Evolutionary conservation across 352 stramenopile genomes (phyloP).

Genomic region (Halophytophthora polymorphica): DNA sequence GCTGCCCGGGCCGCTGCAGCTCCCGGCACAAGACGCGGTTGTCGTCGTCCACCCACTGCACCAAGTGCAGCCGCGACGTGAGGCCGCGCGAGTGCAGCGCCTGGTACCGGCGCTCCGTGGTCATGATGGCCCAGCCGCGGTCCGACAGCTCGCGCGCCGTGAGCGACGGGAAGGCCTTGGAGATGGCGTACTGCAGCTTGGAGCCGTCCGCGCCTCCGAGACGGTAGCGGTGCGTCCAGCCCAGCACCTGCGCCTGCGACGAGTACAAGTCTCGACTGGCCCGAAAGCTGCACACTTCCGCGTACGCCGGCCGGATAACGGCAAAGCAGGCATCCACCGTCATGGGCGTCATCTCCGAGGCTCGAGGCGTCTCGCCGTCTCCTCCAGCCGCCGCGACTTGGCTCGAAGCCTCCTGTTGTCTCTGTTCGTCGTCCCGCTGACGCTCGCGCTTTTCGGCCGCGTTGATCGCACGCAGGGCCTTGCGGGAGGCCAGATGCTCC

Average conservation of each 20-base stretch:
- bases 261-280: slow-evolving; percentile 24
- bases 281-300: slow-evolving; percentile 19
- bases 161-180: slow-evolving; percentile 28
- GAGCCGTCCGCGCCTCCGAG: slow-evolving; percentile 11
- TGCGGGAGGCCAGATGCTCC: slow-evolving; percentile 31
- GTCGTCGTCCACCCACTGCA: slow-evolving; percentile 36
- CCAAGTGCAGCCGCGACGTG: slow-evolving; percentile 22
- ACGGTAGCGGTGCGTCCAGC: slow-evolving; percentile 36
- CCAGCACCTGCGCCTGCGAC: slow-evolving; percentile 29
- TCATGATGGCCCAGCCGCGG: slow-evolving; percentile 37
- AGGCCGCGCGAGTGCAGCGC: slow-evolving; percentile 31
- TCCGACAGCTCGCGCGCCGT: slow-evolving; percentile 23
- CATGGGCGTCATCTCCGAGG: slow-evolving; percentile 17
- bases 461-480: slow-evolving; percentile 11
- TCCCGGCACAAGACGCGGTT: slow-evolving; percentile 37
- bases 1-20: slow-evolving; percentile 20
- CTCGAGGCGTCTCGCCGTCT: background rate
- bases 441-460: slow-evolving; percentile 11
- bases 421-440: background rate
- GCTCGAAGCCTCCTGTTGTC: background rate
- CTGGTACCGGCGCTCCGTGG: slow-evolving; percentile 23
- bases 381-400: slow-evolving; percentile 7
- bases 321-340: slow-evolving; percentile 27
- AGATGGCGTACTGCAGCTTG: slow-evolving; percentile 34
- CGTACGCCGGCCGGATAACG: slow-evolving; percentile 35